These are phyloP conservation scores for Selenicereus undatus DNA, from an alignment of 148 eudicot genomes.

Conservation along the genomic window DNA sequence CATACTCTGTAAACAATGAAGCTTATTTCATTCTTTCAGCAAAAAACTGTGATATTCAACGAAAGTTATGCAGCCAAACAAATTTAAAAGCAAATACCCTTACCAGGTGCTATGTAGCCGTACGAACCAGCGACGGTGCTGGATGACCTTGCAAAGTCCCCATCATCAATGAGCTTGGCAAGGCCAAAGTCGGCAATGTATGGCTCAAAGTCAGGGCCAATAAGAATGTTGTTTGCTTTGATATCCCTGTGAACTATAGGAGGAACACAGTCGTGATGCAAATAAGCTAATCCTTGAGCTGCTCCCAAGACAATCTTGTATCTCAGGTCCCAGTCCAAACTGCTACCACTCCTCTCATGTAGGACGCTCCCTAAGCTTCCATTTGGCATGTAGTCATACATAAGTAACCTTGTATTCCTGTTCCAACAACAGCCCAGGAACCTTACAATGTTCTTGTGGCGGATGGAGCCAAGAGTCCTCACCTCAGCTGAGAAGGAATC, in stretches of 20 bases:
- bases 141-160: slow-evolving; percentile 61
- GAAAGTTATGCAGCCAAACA: background rate
- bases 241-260: slow-evolving; percentile 88
- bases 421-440: slow-evolving; percentile 86
- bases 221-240: slow-evolving; percentile 83
- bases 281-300: slow-evolving; percentile 72
- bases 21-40: background rate
- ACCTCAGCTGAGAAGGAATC: slow-evolving; percentile 86
- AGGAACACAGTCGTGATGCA: slow-evolving; percentile 89
- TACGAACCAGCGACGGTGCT: slow-evolving; percentile 79
- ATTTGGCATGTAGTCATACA: slow-evolving; percentile 93
- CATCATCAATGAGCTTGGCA: slow-evolving; percentile 73
- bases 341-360: slow-evolving; percentile 53
- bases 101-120: slow-evolving; percentile 92
- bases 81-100: slow-evolving; percentile 10
- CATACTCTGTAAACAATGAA: slow-evolving; percentile 48
- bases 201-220: slow-evolving; percentile 70
- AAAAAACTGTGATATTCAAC: background rate
- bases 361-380: slow-evolving; percentile 78
- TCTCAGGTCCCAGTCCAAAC: slow-evolving; percentile 75
- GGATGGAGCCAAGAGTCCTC: slow-evolving; percentile 71
- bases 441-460: slow-evolving; percentile 84
- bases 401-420: slow-evolving; percentile 54
- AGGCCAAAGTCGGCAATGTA: slow-evolving; percentile 88
- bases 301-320: slow-evolving; percentile 62